These are phyloP conservation scores for Metschnikowia koreensis DNA, from an alignment of 805 yeast species.

Conservation along the genomic window DNA sequence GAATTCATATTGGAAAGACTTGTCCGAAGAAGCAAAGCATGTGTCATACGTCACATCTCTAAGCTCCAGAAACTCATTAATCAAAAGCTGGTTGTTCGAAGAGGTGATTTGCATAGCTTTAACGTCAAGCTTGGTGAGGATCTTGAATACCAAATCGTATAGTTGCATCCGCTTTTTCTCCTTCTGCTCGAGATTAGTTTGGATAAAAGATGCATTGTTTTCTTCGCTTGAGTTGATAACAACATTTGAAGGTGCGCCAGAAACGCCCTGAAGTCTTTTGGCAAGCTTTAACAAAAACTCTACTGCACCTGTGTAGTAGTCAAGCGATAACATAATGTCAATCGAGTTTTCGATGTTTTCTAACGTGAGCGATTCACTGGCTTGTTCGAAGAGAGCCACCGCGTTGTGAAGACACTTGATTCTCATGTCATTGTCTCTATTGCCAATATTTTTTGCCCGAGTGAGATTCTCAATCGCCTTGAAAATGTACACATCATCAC, in stretches of 20 bases:
- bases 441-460: constrained; percentile 74
- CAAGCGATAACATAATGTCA: constrained; percentile 70
- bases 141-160: constrained; percentile 72
- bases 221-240: constrained; percentile 9
- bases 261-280: constrained; percentile 46
- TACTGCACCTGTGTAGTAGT: constrained; percentile 81
- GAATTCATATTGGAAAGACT: constrained; percentile 84
- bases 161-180: constrained; percentile 35
- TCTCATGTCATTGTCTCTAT: constrained; percentile 67
- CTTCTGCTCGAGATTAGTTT: constrained; percentile 14
- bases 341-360: constrained; percentile 83
- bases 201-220: constrained; percentile 6
- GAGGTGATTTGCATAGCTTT: constrained; percentile 49
- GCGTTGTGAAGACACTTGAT: constrained; percentile 69
- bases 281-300: constrained; percentile 79
- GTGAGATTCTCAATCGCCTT: constrained; percentile 91
- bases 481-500: constrained; percentile 89
- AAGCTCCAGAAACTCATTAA: constrained; percentile 53
- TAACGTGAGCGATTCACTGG: constrained; percentile 71
- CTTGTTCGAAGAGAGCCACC: constrained; percentile 70
- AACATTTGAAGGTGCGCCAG: constrained; percentile 5
- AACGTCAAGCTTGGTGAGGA: constrained; percentile 70
- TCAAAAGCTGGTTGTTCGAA: constrained; percentile 36
- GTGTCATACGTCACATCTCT: constrained; percentile 72
- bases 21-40: constrained; percentile 74